phyloP scores from a whole-genome alignment of 768 basidiomycete genomes.

The Podaxis sp. region DNA sequence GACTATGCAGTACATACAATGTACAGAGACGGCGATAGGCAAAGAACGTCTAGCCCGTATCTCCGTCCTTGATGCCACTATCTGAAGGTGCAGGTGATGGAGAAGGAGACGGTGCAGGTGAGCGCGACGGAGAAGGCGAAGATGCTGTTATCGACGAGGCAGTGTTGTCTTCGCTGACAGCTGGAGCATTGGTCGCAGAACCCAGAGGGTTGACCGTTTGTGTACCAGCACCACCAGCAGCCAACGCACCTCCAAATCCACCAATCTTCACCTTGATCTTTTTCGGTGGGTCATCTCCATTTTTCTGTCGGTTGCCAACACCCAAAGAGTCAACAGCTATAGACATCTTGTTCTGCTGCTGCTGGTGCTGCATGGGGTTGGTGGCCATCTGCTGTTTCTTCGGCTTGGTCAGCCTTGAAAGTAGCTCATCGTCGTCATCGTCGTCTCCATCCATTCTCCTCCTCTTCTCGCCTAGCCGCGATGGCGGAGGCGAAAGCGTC shows the following conservation, averaged over 20 bases:
- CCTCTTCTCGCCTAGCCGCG: conserved; percentile 69
- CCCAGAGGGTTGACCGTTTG: not conserved
- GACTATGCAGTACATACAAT: conserved; percentile 14
- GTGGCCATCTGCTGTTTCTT: conserved; percentile 45
- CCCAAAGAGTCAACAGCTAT: conserved; percentile 18
- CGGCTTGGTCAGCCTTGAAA: conserved; percentile 62
- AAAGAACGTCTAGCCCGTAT: conserved; percentile 53
- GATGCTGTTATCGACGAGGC: conserved; percentile 8
- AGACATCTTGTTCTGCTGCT: conserved; percentile 5
- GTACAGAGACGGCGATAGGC: conserved; percentile 15
- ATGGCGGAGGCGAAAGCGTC: conserved; percentile 20
- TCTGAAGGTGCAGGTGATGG: conserved; percentile 53
- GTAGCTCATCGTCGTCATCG: conserved; percentile 68
- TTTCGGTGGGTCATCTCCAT: conserved; percentile 58
- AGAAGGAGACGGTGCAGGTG: conserved; percentile 31
- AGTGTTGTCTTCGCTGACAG: conserved; percentile 16
- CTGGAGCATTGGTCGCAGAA: not conserved
- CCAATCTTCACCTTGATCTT: conserved; percentile 78
- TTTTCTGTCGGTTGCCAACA: conserved; percentile 36
- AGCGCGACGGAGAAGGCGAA: conserved; percentile 20
- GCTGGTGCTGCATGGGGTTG: not conserved
- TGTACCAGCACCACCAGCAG: conserved; percentile 5
- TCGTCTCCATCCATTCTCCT: conserved; percentile 64
- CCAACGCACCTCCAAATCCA: conserved; percentile 39
- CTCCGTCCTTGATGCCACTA: conserved; percentile 69